These are phyloP conservation scores for Thoreauomyces humboldtii DNA, from an alignment of 192 early-diverging fungal species.

Conservation along the genomic window DNA sequence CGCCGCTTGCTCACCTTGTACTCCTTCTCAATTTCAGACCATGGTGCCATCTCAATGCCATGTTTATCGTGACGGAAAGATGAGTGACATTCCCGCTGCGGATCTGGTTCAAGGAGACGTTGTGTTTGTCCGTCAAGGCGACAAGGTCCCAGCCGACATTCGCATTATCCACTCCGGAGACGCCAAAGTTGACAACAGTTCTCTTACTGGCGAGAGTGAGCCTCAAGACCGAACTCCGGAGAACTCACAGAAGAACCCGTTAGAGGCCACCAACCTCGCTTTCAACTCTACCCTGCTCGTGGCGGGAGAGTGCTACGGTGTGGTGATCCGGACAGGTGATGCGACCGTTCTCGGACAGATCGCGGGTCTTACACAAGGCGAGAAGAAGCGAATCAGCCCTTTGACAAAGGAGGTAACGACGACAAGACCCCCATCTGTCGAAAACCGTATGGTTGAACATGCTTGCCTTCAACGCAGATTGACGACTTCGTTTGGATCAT, in stretches of 20 bases:
- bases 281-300: slow-evolving; percentile 46
- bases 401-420: too few relatives aligned
- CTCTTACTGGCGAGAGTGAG: slow-evolving; percentile 54
- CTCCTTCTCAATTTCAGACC: too few relatives aligned
- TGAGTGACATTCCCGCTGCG: slow-evolving; percentile 65
- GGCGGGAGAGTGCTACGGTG: slow-evolving; percentile 45
- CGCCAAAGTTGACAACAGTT: slow-evolving; percentile 48
- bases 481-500: slow-evolving; percentile 49
- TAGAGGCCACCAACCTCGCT: slow-evolving; percentile 48
- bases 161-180: slow-evolving; percentile 36
- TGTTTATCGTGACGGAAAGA: slow-evolving; percentile 67
- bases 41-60: slow-evolving; percentile 85
- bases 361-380: slow-evolving; percentile 34
- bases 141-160: slow-evolving; percentile 46
- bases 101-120: slow-evolving; percentile 86
- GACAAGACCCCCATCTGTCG: too few relatives aligned
- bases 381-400: slow-evolving; percentile 36
- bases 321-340: slow-evolving; percentile 51
- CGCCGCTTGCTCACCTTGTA: too few relatives aligned
- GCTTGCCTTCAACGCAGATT: slow-evolving; percentile 49
- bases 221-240: slow-evolving; percentile 31
- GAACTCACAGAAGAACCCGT: too few relatives aligned
- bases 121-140: slow-evolving; percentile 34
- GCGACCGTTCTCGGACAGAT: slow-evolving; percentile 51
- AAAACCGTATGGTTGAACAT: too few relatives aligned